Evolutionary conservation across 2,329 filamentous ascomycete genomes (phyloP), one percentile per base, ranked within the genome.

Genomic region (Sporothrix pallida): DNA sequence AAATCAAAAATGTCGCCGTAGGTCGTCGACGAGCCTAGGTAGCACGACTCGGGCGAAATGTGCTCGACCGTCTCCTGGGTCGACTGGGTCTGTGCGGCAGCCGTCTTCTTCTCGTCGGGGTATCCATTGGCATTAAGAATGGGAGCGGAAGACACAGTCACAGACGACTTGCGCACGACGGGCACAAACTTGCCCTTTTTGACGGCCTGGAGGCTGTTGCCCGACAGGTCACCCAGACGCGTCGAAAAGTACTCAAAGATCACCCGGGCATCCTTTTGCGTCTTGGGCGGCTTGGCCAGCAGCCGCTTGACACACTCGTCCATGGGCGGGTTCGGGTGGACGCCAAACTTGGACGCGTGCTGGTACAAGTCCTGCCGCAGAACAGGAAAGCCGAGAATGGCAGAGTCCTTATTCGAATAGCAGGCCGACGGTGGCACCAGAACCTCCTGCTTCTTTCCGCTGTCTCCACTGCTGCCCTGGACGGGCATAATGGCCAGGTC

Each of bases 1-100:
- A 98, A 99, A 80, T 98, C 94, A 77, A 99, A 97, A 46, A 99
- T 97, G 46, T 97, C 93, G 12, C 90, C 92, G 78, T 97, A 99
- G 8, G 86, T 86, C 1, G 83, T 81, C 6, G 87, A 90, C 42
- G 77, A 91, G 9, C 96, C 96, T 1, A 99, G 86, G 80, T 97
- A 99, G 76, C 92, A 94, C 56, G 90, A 86, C 63, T 87, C 88
- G 5, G 96, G 95, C 17, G 88, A 86, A 62, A 94, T 86, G 77
- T 90, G 87, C 77, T 86, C 83, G 63, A 88, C 77, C 65, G 79
- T 78, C 26, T 26, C 17, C n/a, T 60, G 31, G 23, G 17, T 7
- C 8, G 31, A 10, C 48, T 63, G 46, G 5, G 8, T 20, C 80
- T 31, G 10, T n/a, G 42, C 17, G 31, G 62, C 4, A 26, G 62